Conservation (phyloP, 306 rosid species). For the Cercis canadensis region DNA sequence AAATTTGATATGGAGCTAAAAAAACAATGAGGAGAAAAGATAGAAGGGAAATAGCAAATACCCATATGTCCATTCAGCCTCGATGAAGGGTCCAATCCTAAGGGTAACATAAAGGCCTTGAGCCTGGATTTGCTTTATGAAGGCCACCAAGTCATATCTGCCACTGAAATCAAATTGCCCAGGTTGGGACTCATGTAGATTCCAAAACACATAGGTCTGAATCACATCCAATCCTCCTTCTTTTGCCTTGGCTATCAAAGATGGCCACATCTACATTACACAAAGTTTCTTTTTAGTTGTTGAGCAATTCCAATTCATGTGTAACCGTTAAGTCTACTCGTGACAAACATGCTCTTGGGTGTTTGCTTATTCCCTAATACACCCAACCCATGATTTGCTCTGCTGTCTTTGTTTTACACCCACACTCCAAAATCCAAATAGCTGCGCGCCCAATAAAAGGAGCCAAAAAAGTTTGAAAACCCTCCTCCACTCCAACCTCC, state of each 20-base stretch:
- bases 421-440: too few relatives aligned
- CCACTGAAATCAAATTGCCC: constrained; percentile 80
- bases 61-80: constrained; percentile 92
- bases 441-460: not conserved
- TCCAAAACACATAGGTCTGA: constrained; percentile 95
- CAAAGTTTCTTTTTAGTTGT: not conserved
- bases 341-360: not conserved
- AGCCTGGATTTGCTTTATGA: constrained; percentile 71
- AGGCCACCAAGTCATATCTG: constrained; percentile 65
- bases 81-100: constrained; percentile 94
- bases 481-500: too few relatives aligned
- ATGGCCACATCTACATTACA: constrained; percentile 81
- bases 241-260: constrained; percentile 83
- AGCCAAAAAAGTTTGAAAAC: constrained; percentile 22
- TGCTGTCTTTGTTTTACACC: too few relatives aligned
- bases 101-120: constrained; percentile 79
- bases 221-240: constrained; percentile 90
- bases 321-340: constrained; percentile 36
- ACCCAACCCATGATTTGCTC: not conserved
- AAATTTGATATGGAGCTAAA: too few relatives aligned
- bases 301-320: constrained; percentile 15
- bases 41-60: not conserved
- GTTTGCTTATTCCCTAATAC: not conserved
- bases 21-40: too few relatives aligned
- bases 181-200: constrained; percentile 76